These are phyloP conservation scores for Cymodocea nodosa DNA, from an alignment of 116 monocot species.

Conservation along the genomic window DNA sequence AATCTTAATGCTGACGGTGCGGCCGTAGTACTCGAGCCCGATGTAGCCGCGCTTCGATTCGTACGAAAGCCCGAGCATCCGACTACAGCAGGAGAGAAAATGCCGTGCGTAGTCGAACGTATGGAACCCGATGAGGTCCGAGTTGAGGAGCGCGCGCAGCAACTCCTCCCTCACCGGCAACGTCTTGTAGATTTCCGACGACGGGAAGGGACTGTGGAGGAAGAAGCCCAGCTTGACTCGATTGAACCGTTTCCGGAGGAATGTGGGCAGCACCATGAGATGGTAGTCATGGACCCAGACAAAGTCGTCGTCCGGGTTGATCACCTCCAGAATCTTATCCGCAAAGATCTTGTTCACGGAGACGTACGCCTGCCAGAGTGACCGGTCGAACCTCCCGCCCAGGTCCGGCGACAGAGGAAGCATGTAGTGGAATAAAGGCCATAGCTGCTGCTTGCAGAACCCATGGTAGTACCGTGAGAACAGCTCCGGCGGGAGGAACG, in stretches of 20 bases:
- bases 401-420: conserved; percentile 75
- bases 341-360: conserved; percentile 92
- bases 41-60: conserved; percentile 81
- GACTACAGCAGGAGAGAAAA: conserved; percentile 50
- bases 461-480: conserved; percentile 67
- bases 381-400: conserved; percentile 75
- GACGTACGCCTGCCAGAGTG: conserved; percentile 80
- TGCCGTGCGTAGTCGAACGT: conserved; percentile 54
- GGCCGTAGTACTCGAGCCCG: conserved; percentile 72
- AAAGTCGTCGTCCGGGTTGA: conserved; percentile 76
- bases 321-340: conserved; percentile 74
- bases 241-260: conserved; percentile 69
- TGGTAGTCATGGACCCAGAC: conserved; percentile 73
- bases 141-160: conserved; percentile 61
- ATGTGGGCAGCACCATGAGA: conserved; percentile 36
- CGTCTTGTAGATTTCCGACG: conserved; percentile 79
- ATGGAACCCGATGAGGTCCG: conserved; percentile 84
- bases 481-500: conserved; percentile 61
- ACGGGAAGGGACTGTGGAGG: conserved; percentile 16
- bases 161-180: conserved; percentile 83
- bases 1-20: conserved; percentile 79
- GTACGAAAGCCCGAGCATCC: conserved; percentile 80
- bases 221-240: conserved; percentile 72
- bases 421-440: conserved; percentile 94
- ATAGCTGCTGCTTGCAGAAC: conserved; percentile 90